phyloP scores from a whole-genome alignment of 495 filamentous ascomycete species.

The Venustampulla echinocandica region DNA sequence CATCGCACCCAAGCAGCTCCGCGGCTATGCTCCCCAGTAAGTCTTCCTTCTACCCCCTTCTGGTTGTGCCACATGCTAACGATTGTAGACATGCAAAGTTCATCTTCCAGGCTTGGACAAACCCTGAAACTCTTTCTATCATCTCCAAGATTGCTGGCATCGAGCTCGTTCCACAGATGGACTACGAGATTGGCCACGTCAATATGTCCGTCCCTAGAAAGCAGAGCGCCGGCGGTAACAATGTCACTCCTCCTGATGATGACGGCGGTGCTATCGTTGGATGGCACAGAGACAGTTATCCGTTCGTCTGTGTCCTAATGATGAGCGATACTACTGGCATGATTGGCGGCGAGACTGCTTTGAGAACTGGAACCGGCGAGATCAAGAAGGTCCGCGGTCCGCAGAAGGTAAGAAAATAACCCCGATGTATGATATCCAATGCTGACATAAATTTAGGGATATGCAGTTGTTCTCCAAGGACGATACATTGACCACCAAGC shows the following conservation, averaged over 20 bases:
- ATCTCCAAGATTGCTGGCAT: slow-evolving; percentile 68
- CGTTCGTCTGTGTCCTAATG: slow-evolving; percentile 72
- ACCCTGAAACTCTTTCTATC: slow-evolving; percentile 52
- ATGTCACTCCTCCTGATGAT: slow-evolving; percentile 37
- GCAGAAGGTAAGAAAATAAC: slow-evolving; percentile 28
- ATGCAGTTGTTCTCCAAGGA: slow-evolving; percentile 59
- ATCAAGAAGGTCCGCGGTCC: slow-evolving; percentile 62
- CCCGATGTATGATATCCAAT: neutral
- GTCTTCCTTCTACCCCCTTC: slow-evolving; percentile 19
- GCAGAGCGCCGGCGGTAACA: slow-evolving; percentile 34
- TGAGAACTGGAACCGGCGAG: slow-evolving; percentile 51
- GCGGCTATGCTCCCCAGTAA: slow-evolving; percentile 62
- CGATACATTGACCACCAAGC: slow-evolving; percentile 67
- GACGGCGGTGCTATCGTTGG: slow-evolving; percentile 56
- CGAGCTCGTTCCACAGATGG: slow-evolving; percentile 60
- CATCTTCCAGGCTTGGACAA: slow-evolving; percentile 62
- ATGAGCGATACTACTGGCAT: slow-evolving; percentile 61
- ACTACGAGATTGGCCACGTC: slow-evolving; percentile 66
- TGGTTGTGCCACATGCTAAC: neutral
- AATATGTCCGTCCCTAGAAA: slow-evolving; percentile 53
- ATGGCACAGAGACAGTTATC: slow-evolving; percentile 70
- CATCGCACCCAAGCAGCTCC: slow-evolving; percentile 54
- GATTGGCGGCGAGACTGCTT: slow-evolving; percentile 64
- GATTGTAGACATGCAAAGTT: slow-evolving; percentile 50
- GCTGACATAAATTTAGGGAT: slow-evolving; percentile 39